phyloP scores from a whole-genome alignment of 768 basidiomycete species.

The Termitomyces sp. region DNA sequence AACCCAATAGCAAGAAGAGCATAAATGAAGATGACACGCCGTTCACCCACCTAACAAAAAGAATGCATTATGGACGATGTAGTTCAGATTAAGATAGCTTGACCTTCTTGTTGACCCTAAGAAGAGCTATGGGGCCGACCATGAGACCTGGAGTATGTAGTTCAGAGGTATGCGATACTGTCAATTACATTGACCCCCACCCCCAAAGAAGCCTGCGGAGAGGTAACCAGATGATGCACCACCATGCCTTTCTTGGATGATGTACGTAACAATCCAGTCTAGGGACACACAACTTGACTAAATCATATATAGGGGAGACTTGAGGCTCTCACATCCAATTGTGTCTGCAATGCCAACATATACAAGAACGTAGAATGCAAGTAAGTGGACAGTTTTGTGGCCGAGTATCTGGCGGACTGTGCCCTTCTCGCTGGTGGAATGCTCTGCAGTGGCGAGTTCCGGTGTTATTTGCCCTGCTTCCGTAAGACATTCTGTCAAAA shows the following conservation, averaged over 20 bases:
- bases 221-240: conserved; percentile 27
- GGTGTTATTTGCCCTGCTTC: conserved; percentile 39
- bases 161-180: conserved; percentile 34
- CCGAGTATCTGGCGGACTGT: conserved; percentile 43
- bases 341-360: conserved; percentile 70
- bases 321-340: conserved; percentile 31
- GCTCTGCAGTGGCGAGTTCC: conserved; percentile 20
- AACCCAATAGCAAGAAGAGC: conserved; percentile 43
- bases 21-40: conserved; percentile 47
- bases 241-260: conserved; percentile 29
- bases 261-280: conserved; percentile 72
- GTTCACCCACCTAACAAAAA: conserved; percentile 42
- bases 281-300: background rate
- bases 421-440: conserved; percentile 4
- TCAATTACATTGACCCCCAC: conserved; percentile 1
- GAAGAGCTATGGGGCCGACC: background rate
- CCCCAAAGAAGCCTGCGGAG: conserved; percentile 21
- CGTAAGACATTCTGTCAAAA: conserved; percentile 36
- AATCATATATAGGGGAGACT: background rate
- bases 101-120: background rate
- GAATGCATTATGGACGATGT: background rate
- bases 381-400: conserved; percentile 48
- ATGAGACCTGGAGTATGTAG: background rate
- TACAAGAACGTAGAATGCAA: conserved; percentile 58
- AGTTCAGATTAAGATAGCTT: background rate